Evolutionary conservation across 345 rosid species (phyloP).

Genomic region (Punica granatum): DNA sequence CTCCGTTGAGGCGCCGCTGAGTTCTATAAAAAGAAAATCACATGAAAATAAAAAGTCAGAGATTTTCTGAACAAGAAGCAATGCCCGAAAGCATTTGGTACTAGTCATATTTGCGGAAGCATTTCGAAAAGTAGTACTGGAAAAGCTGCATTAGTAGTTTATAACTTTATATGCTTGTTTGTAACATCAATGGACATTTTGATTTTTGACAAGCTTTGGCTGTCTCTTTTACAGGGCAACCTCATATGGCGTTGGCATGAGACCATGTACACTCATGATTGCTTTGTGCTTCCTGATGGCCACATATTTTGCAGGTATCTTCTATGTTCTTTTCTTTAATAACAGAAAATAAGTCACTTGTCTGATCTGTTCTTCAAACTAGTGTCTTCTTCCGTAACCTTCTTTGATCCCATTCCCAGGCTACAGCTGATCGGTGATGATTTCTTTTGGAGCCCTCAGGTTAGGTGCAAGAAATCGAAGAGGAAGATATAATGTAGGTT

Average conservation of each 20-base stretch:
- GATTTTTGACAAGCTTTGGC: not conserved
- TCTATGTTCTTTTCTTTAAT: not conserved
- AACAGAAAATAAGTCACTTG: not conserved
- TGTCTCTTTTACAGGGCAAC: conserved; percentile 5
- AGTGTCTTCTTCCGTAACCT: not conserved
- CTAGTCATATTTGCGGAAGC: not conserved
- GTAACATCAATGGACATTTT: not conserved
- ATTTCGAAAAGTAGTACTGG: not conserved
- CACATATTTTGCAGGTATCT: conserved; percentile 2
- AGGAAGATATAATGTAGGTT: not conserved
- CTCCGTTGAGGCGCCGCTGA: no score
- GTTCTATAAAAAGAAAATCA: no score
- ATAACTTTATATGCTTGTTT: no score
- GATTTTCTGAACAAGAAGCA: no score
- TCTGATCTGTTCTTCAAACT: not conserved
- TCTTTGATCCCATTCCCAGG: not conserved
- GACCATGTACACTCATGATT: not conserved
- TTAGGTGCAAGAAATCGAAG: not conserved
- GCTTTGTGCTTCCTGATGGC: not conserved
- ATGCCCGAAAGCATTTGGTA: no score
- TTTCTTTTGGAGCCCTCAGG: not conserved
- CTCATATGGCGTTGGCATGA: not conserved
- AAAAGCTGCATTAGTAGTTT: not conserved
- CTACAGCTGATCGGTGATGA: not conserved
- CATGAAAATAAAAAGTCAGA: no score